phyloP scores from a whole-genome alignment of 352 stramenopile species.

The Halophytophthora batemanensis region DNA sequence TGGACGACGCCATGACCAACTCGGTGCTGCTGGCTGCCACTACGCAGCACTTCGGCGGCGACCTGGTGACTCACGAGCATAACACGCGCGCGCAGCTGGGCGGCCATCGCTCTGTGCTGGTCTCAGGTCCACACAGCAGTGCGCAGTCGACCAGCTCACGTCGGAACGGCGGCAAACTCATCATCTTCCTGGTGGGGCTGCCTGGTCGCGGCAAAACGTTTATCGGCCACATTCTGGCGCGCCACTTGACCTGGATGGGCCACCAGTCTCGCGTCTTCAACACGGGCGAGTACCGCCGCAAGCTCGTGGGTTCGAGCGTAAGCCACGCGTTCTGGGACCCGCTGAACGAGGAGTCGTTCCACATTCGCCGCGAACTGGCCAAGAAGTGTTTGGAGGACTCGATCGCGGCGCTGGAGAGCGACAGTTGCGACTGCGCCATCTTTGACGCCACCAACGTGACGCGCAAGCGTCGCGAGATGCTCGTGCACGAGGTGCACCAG shows the following conservation, averaged over 20 bases:
- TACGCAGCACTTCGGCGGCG: constrained; percentile 83
- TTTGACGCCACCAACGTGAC: constrained; percentile 86
- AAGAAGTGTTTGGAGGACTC: constrained; percentile 73
- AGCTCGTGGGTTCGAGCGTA: constrained; percentile 58
- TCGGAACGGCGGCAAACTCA: constrained; percentile 62
- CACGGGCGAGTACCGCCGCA: constrained; percentile 77
- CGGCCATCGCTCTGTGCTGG: constrained; percentile 66
- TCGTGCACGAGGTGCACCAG: constrained; percentile 48
- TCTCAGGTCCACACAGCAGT: constrained; percentile 33
- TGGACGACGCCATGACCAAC: constrained; percentile 61
- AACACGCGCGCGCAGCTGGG: constrained; percentile 61
- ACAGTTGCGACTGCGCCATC: constrained; percentile 75
- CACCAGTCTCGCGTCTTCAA: constrained; percentile 82
- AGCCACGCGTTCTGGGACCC: constrained; percentile 84
- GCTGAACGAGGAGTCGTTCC: constrained; percentile 63
- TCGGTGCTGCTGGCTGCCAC: constrained; percentile 75
- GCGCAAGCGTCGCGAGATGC: constrained; percentile 55
- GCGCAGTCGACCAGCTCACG: constrained; percentile 31
- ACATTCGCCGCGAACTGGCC: constrained; percentile 66
- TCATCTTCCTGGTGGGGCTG: constrained; percentile 78
- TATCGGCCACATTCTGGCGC: constrained; percentile 76
- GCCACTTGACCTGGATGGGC: constrained; percentile 85
- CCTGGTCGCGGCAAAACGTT: constrained; percentile 84
- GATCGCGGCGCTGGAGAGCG: constrained; percentile 58
- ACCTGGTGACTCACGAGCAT: constrained; percentile 81